Percentiles rank a stretch among this genome's conserved stretches.
Evolutionary conservation across 1,284 basidiomycete genomes (phyloP).

Genomic region (Fomitopsis palustris): DNA sequence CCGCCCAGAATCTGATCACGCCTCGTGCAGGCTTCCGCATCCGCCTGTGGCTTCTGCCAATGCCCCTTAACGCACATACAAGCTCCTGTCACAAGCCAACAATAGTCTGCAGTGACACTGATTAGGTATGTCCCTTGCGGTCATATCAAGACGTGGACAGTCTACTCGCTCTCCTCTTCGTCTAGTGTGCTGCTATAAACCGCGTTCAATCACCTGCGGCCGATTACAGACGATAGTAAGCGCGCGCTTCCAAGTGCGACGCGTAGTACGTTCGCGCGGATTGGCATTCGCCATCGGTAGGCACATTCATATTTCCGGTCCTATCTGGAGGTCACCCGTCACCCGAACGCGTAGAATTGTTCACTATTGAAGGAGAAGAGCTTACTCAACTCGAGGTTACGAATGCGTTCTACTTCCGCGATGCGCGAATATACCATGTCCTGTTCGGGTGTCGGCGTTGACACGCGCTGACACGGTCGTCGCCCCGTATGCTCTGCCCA

Average conservation of each 20-base stretch:
- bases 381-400: neutral
- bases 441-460: constrained; percentile 2
- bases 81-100: neutral
- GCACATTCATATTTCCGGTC: neutral
- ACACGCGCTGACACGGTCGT: neutral
- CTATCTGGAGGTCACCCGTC: constrained; percentile 3
- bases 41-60: neutral
- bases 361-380: neutral
- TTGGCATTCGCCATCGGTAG: neutral
- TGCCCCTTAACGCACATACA: neutral
- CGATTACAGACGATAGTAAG: neutral
- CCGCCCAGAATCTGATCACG: constrained; percentile 1
- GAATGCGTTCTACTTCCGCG: neutral
- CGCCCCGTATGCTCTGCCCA: neutral
- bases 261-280: neutral
- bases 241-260: neutral
- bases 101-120: neutral
- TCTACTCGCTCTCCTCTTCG: neutral
- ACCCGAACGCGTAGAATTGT: constrained; percentile 1
- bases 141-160: neutral
- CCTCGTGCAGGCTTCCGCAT: neutral
- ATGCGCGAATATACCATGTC: neutral
- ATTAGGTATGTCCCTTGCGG: neutral
- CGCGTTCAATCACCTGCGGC: neutral
- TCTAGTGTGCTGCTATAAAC: neutral